These are phyloP conservation scores for Clitopilus passeckerianus DNA, from an alignment of 768 basidiomycete genomes.

Conservation along the genomic window DNA sequence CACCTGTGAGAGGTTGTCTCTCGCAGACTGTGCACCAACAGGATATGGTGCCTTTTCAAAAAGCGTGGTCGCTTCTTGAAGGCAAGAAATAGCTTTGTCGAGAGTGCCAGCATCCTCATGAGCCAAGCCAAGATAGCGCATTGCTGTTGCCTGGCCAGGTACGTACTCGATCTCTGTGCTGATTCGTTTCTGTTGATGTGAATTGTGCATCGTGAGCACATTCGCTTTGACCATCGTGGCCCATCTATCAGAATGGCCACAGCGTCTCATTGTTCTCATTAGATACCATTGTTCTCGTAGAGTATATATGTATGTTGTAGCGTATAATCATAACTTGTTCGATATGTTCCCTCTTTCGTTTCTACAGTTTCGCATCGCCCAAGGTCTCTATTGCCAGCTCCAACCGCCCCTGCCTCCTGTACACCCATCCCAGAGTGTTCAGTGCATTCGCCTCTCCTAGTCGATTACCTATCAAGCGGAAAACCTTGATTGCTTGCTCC, in stretches of 20 bases:
- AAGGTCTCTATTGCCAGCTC: not conserved
- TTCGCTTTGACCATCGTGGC: no score
- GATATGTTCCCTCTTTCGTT: no score
- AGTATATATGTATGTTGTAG: no score
- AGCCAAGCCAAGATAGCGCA: not conserved
- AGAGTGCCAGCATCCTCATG: not conserved
- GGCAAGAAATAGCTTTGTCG: not conserved
- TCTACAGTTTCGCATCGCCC: no score
- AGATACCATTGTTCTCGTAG: no score
- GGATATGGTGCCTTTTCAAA: not conserved
- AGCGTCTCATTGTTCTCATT: no score
- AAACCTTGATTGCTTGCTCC: not conserved
- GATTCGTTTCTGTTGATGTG: no score
- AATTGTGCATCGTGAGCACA: no score
- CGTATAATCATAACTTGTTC: no score
- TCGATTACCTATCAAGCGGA: not conserved
- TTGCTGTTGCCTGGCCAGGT: not conserved
- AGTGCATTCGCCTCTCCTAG: not conserved
- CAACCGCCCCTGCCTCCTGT: not conserved
- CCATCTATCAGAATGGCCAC: no score
- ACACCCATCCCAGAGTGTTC: not conserved
- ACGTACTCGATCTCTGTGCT: not conserved
- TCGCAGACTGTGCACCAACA: not conserved
- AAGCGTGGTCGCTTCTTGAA: not conserved
- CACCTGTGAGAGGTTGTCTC: not conserved